Conservation (phyloP, 202 grass and related monocot species). For the Miscanthus sacchariflorus region DNA sequence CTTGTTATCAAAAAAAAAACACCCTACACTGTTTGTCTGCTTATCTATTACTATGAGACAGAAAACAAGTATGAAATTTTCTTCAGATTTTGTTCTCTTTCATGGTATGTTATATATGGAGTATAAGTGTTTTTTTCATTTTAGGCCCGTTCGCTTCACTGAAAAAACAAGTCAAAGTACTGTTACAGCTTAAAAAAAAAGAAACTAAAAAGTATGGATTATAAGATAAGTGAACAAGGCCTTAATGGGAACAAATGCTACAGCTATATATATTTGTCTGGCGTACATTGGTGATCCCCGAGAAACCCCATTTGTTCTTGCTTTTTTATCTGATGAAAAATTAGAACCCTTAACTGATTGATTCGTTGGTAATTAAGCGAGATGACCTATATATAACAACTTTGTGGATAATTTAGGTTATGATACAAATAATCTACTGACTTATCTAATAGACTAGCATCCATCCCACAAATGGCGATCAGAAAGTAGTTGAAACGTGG, state of each 20-base stretch:
- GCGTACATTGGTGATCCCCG: neutral
- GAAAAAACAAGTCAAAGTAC: too few relatives aligned
- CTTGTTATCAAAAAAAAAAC: too few relatives aligned
- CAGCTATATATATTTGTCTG: neutral
- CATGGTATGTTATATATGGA: neutral
- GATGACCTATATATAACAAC: neutral
- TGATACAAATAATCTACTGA: neutral
- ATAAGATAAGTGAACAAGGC: too few relatives aligned
- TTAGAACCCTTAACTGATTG: neutral
- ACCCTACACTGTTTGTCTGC: neutral
- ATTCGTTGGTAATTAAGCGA: neutral
- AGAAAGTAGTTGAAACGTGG: neutral
- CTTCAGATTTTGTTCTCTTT: constrained; percentile 28
- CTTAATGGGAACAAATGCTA: neutral
- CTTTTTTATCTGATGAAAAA: neutral
- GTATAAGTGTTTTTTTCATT: neutral
- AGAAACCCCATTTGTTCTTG: neutral
- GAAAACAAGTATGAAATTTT: constrained; percentile 1
- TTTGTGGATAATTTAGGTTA: neutral
- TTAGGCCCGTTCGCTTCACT: too few relatives aligned
- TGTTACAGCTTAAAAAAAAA: too few relatives aligned
- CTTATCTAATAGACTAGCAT: neutral
- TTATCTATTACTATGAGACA: neutral
- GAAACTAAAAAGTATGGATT: too few relatives aligned
- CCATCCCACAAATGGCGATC: neutral